Conservation (phyloP, 225 moss, liverwort and hornwort species). For the Pseudisothecium myosuroides region DNA sequence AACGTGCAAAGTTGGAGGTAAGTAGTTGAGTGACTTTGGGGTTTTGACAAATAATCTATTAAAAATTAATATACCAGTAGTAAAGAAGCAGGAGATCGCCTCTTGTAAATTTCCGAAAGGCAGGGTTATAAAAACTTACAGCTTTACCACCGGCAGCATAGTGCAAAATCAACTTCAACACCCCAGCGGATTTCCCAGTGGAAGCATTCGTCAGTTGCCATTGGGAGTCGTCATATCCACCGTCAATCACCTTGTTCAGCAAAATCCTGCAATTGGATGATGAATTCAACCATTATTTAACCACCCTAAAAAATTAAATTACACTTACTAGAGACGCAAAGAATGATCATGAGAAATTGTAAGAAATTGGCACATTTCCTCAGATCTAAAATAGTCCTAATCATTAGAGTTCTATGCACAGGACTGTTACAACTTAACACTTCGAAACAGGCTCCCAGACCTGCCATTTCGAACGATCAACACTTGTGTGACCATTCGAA, state of each 20-base stretch:
- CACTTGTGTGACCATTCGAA: neutral
- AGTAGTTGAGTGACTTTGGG: neutral
- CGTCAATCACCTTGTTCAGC: conserved; percentile 46
- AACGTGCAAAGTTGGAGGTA: neutral
- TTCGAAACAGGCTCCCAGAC: neutral
- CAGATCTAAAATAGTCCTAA: neutral
- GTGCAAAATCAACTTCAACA: conserved; percentile 69
- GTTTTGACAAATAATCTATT: neutral
- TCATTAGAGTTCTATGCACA: neutral
- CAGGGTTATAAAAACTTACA: neutral
- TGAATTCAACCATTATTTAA: neutral
- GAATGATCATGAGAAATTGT: neutral
- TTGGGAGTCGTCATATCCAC: conserved; percentile 62
- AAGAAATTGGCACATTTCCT: neutral
- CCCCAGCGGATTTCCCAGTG: conserved; percentile 56
- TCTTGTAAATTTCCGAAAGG: neutral
- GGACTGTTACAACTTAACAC: neutral
- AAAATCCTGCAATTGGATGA: conserved; percentile 38
- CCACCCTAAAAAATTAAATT: neutral
- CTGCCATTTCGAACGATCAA: neutral
- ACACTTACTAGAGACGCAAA: neutral
- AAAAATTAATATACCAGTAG: neutral
- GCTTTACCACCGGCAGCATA: conserved; percentile 7
- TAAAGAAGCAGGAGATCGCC: neutral
- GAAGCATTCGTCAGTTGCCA: conserved; percentile 45